Evolutionary conservation across 257 asterid genomes (phyloP), one percentile per base, ranked within the genome.

Genomic region (Coffea canephora): DNA sequence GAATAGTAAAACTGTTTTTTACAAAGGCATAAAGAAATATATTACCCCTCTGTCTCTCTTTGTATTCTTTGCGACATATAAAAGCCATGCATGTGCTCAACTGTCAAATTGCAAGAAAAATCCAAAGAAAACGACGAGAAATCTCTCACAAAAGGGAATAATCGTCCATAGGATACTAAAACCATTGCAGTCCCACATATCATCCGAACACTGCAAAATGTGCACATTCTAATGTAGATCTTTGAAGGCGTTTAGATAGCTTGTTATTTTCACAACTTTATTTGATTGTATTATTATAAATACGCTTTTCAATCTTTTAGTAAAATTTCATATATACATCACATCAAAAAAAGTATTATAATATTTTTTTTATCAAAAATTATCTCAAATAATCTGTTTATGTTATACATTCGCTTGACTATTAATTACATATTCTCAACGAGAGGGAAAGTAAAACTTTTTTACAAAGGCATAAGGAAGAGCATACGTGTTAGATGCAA

Each of bases 91-190:
- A 89, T 89, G 89, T 86, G 87, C 83, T 82, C 83, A 79, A 87
- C 85, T 78, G 89, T 74, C 64, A 85, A 82, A 23, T 48, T 36
- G 65, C 85, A 66, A 57, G 79, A 81, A 82, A 78, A 83, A 27
- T 86, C 87, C 90, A 87, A 68, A 79, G 83, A 81, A 89, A 87
- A 85, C 84, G 93, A 90, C 92, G 90, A 87, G 64, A 50, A 86
- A 79, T 83, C 71, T 71, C 79, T 72, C 86, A 89, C 81, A 85
- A 89, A 91, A 89, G 93, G 89, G 88, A 87, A 78, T 80, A 87
- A 83, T 88, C 89, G 91, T 87, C 94, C 91, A 88, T 65, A 81
- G 77, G 79, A 83, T 81, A 85, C 73, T 49, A n/a, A 8, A 72
- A 75, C 43, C 66, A 71, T 81, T 79, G 43, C 81, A 73, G 84